phyloP scores from a whole-genome alignment of 495 filamentous ascomycete species.

The Xylaria longipes region DNA sequence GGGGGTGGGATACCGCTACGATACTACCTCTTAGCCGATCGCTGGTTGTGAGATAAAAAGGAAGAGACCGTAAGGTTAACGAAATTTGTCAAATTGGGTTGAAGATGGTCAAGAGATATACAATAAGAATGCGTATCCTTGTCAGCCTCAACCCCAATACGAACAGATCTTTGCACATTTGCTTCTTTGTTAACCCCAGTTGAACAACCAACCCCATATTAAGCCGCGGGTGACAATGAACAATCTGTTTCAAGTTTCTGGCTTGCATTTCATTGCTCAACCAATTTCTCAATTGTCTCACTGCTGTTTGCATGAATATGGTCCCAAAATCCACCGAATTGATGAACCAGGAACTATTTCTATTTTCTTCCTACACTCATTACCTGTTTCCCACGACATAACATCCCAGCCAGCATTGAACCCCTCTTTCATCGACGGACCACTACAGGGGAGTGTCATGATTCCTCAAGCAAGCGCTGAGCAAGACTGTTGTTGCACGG shows the following conservation, averaged over 20 bases:
- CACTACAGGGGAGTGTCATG: not conserved
- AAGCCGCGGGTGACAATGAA: not conserved
- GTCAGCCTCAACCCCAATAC: slow-evolving; percentile 21
- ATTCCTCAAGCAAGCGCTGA: not conserved
- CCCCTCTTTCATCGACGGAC: not conserved
- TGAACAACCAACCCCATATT: not conserved
- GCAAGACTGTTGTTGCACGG: not conserved
- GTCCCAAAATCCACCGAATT: not conserved
- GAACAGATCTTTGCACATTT: slow-evolving; percentile 14
- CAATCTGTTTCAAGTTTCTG: not conserved
- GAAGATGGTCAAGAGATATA: slow-evolving; percentile 10
- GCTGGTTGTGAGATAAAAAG: slow-evolving; percentile 9
- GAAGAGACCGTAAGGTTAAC: not conserved
- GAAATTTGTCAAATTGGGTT: slow-evolving; percentile 15
- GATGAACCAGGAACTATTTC: not conserved
- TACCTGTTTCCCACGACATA: not conserved
- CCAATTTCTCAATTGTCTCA: no score
- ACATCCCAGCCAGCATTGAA: not conserved
- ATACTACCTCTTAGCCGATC: slow-evolving; percentile 1
- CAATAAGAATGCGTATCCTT: slow-evolving; percentile 18
- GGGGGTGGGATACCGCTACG: slow-evolving; percentile 18
- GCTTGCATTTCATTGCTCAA: not conserved
- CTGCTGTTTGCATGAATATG: not conserved
- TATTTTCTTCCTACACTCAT: not conserved
- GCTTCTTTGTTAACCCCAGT: not conserved